Conservation (phyloP, 1,139 yeast species). For the Geotrichum cucujoidarum region DNA sequence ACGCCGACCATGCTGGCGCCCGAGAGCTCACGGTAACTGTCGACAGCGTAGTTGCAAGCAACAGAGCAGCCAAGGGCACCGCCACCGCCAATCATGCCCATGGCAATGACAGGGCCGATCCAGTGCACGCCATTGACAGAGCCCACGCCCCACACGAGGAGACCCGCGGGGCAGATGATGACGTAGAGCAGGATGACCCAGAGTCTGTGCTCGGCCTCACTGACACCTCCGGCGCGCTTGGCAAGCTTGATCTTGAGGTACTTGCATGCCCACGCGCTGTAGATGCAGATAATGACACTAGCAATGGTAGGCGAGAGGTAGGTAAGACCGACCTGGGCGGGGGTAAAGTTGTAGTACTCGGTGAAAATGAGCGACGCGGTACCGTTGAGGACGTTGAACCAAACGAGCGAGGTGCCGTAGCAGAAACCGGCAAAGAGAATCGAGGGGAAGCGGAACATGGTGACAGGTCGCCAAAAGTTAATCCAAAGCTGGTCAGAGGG, state of each 20-base stretch:
- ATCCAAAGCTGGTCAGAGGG: constrained; percentile 23
- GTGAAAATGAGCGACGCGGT: constrained; percentile 54
- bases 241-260: constrained; percentile 65
- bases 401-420: constrained; percentile 58
- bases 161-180: constrained; percentile 63
- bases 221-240: constrained; percentile 58
- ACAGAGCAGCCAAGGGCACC: constrained; percentile 51
- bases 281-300: constrained; percentile 62
- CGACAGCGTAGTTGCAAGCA: constrained; percentile 50
- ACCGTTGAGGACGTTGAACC: constrained; percentile 52
- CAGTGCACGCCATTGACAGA: constrained; percentile 57
- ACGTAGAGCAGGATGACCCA: constrained; percentile 63
- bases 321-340: constrained; percentile 72
- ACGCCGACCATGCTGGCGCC: constrained; percentile 49
- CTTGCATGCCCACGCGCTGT: constrained; percentile 51
- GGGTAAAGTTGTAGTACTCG: constrained; percentile 60
- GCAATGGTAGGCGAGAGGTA: constrained; percentile 75
- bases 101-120: constrained; percentile 43
- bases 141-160: constrained; percentile 76
- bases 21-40: constrained; percentile 51
- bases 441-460: constrained; percentile 46
- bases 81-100: constrained; percentile 47
- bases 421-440: constrained; percentile 58
- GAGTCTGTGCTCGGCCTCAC: constrained; percentile 72
- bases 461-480: constrained; percentile 27